A percentile compares a stretch with the other conserved stretches of the same genome.
Conservation (phyloP, 768 basidiomycete genomes). For the Nevesoporus exiguus region DNA sequence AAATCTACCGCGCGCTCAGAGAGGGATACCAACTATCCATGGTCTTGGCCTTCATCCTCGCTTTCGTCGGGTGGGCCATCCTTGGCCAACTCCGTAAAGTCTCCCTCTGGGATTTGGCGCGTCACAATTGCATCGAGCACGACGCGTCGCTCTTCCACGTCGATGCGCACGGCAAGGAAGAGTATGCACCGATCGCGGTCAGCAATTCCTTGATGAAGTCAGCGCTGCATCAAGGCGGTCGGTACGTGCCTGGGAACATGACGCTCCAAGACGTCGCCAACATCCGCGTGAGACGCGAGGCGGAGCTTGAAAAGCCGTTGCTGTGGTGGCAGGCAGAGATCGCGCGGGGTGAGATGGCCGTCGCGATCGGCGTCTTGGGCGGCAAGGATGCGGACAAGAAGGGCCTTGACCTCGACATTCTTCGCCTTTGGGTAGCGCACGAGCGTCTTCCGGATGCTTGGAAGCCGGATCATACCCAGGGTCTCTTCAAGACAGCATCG, state of each 20-base stretch:
- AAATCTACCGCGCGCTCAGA: conserved; percentile 41
- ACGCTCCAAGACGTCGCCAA: conserved; percentile 40
- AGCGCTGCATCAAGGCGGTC: conserved; percentile 36
- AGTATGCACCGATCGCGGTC: conserved; percentile 48
- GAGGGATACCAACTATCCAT: conserved; percentile 50
- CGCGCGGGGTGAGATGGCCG: conserved; percentile 63
- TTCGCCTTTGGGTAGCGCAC: conserved; percentile 49
- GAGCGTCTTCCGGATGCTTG: conserved; percentile 48
- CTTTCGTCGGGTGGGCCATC: conserved; percentile 45
- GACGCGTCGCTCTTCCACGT: conserved; percentile 56
- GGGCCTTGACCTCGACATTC: conserved; percentile 45
- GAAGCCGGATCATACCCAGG: conserved; percentile 33
- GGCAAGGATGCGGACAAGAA: conserved; percentile 34
- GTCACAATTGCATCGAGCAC: conserved; percentile 54
- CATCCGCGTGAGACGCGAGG: conserved; percentile 51
- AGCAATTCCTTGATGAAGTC: conserved; percentile 38
- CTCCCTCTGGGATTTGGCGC: conserved; percentile 40
- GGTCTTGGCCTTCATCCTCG: conserved; percentile 44
- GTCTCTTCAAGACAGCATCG: conserved; percentile 22
- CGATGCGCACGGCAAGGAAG: conserved; percentile 39
- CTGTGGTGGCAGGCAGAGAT: conserved; percentile 50
- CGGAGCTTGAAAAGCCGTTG: conserved; percentile 34
- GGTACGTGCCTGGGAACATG: conserved; percentile 27
- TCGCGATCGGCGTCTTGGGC: conserved; percentile 51
- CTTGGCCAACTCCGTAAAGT: conserved; percentile 35